Conservation (phyloP, 805 yeast genomes). For the Naumovozyma baii region DNA sequence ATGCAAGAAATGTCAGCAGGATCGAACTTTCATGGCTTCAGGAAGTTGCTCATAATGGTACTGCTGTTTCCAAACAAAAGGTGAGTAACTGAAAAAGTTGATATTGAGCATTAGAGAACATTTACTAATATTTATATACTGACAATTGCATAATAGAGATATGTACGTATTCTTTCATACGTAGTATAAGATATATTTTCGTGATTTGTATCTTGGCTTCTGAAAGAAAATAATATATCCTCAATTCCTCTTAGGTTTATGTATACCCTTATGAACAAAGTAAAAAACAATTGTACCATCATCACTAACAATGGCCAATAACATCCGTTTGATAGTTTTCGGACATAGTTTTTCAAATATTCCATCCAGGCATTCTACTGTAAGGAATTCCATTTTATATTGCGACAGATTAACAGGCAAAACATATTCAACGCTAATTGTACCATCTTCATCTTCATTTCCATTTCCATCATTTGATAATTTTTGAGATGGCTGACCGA, state of each 20-base stretch:
- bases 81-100: not conserved
- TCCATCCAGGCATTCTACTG: slow-evolving; percentile 18
- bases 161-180: not conserved
- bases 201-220: not conserved
- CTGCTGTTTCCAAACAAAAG: slow-evolving; percentile 13
- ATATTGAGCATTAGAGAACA: no score
- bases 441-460: slow-evolving; percentile 4
- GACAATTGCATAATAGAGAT: not conserved
- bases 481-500: slow-evolving; percentile 19
- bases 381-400: slow-evolving; percentile 14
- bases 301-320: slow-evolving; percentile 47
- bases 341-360: slow-evolving; percentile 15
- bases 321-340: slow-evolving; percentile 32
- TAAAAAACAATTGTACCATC: slow-evolving; percentile 70
- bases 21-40: slow-evolving; percentile 80
- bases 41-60: slow-evolving; percentile 42
- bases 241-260: slow-evolving; percentile 50
- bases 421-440: slow-evolving; percentile 15
- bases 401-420: slow-evolving; percentile 26
- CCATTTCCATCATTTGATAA: slow-evolving; percentile 18
- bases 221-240: not conserved
- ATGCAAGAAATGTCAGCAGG: slow-evolving; percentile 80
- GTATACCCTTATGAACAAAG: slow-evolving; percentile 55
- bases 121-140: not conserved
- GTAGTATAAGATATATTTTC: slow-evolving; percentile 1